Base-by-base conservation (phyloP, 352 stramenopile species). In the Pythium angustatum region DNA sequence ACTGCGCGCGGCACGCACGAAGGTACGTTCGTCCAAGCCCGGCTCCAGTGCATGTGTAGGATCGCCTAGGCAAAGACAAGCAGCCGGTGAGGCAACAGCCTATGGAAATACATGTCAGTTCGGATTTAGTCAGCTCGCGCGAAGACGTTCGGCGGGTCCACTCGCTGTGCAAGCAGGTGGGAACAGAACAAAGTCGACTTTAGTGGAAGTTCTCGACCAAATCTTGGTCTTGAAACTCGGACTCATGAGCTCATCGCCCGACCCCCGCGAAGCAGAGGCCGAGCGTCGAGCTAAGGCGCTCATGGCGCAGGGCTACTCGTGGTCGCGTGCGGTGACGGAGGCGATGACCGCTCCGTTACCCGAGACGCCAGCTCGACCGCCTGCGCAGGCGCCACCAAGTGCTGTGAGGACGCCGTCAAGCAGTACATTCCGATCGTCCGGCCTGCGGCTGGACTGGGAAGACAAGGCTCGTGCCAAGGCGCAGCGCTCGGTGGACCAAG, bases 101-200 rank as follows among this genome's bases (percentile, higher is more conserved):
- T 48, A 48, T 14, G 40, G 40, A 26, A 48, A 48, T 48, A 24
- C 40, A 48, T 45, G 11, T 30, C 40, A 48, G 40, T 48, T 48
- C 40, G 2, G 17, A 48, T 12, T 26, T 48, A 12, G 5, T 10
- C 17, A 26, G 40, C 40, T 3, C 40, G 40, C 4, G 40, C 19
- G 40, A 24, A 48, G 40, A 48, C 40, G 40, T 48, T 24, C 12
- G 19, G 19, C 40, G 40, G 24, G 34, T n/a, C 12, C 21, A n/a
- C 40, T n/a, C 24, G 40, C 40, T 26, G 40, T 48, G 40, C 40
- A 48, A 30, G 40, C 40, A 48, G 40, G 21, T 26, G 40, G 40
- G 24, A 48, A 41, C 9, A 41, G 34, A 41, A 41, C 34, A 41
- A 38, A 38, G 33, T 38, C 33, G 33, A 38, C 33, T 38, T 38